phyloP scores from a whole-genome alignment of 164 flowering plant species.

The Taxillus chinensis region DNA sequence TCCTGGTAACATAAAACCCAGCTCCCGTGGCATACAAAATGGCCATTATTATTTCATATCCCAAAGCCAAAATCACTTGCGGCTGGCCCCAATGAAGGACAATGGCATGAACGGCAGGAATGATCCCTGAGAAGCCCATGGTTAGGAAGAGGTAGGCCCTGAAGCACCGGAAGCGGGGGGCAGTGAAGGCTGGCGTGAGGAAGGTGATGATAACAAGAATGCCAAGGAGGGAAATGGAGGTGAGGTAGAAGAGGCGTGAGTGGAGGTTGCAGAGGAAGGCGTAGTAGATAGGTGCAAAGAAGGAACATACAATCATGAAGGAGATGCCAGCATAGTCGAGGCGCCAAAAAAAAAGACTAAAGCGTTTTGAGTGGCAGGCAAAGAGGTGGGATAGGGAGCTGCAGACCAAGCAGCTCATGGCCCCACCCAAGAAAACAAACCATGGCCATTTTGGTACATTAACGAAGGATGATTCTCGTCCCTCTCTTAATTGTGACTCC shows the following conservation, averaged over 20 bases:
- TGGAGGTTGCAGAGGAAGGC: slow-evolving; percentile 54
- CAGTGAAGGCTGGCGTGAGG: slow-evolving; percentile 57
- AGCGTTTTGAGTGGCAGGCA: slow-evolving; percentile 72
- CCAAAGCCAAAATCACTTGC: slow-evolving; percentile 36
- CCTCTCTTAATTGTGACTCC: slow-evolving; percentile 28
- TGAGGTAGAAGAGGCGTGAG: slow-evolving; percentile 42
- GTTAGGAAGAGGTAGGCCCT: slow-evolving; percentile 63
- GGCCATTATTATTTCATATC: slow-evolving; percentile 68
- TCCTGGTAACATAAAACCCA: slow-evolving; percentile 52
- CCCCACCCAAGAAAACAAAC: slow-evolving; percentile 71
- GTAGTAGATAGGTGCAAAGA: slow-evolving; percentile 82
- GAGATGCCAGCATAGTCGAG: slow-evolving; percentile 91
- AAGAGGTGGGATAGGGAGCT: slow-evolving; percentile 90
- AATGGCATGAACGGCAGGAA: slow-evolving; percentile 73
- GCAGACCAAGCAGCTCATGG: slow-evolving; percentile 73
- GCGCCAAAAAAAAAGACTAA: slow-evolving; percentile 84
- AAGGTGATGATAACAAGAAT: slow-evolving; percentile 50
- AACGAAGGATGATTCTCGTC: slow-evolving; percentile 16
- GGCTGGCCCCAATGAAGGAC: slow-evolving; percentile 44
- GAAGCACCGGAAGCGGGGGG: slow-evolving; percentile 50
- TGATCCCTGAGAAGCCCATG: slow-evolving; percentile 82
- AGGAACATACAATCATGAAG: slow-evolving; percentile 82
- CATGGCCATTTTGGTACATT: slow-evolving; percentile 65
- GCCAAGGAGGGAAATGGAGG: slow-evolving; percentile 55
- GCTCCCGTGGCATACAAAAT: slow-evolving; percentile 55